phyloP scores from a whole-genome alignment of 768 basidiomycete species.

The Xerocomellus dryophilus region DNA sequence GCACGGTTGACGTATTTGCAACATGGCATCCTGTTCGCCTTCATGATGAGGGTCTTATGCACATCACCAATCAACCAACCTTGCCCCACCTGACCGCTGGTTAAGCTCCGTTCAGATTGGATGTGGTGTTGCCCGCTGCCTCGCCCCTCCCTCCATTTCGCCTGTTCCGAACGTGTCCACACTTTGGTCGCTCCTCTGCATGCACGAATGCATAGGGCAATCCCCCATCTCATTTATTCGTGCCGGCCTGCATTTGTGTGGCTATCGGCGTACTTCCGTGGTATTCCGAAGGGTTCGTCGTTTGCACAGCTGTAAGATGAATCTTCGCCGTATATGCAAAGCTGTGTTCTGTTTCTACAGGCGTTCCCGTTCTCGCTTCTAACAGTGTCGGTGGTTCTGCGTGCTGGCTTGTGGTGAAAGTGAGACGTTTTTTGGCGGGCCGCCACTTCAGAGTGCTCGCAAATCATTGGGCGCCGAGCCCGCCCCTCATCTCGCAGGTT shows the following conservation, averaged over 20 bases:
- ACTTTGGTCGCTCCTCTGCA: constrained; percentile 7
- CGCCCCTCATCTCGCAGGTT: constrained; percentile 10
- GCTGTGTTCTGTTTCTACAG: constrained; percentile 14
- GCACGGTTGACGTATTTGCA: constrained; percentile 3
- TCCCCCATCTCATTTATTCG: constrained; percentile 5
- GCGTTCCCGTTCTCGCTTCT: constrained; percentile 1
- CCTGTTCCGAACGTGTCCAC: constrained; percentile 16
- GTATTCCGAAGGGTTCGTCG: constrained; percentile 6
- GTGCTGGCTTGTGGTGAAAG: neutral
- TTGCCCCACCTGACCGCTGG: constrained; percentile 11
- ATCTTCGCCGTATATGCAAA: constrained; percentile 17
- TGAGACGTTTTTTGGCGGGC: neutral
- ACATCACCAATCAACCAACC: constrained; percentile 9
- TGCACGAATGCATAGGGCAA: constrained; percentile 11
- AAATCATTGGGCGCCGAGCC: constrained; percentile 2
- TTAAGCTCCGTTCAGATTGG: constrained; percentile 27
- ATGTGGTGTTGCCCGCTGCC: constrained; percentile 20
- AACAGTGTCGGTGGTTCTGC: neutral
- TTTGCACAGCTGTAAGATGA: constrained; percentile 26
- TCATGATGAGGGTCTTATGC: constrained; percentile 10
- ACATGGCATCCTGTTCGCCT: constrained; percentile 9
- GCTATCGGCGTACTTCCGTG: constrained; percentile 5
- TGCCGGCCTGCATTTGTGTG: constrained; percentile 1
- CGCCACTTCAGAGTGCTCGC: neutral
- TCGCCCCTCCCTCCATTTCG: constrained; percentile 15